Conservation (phyloP, 2,329 filamentous ascomycete species). For the Tolypocladium tundrense region DNA sequence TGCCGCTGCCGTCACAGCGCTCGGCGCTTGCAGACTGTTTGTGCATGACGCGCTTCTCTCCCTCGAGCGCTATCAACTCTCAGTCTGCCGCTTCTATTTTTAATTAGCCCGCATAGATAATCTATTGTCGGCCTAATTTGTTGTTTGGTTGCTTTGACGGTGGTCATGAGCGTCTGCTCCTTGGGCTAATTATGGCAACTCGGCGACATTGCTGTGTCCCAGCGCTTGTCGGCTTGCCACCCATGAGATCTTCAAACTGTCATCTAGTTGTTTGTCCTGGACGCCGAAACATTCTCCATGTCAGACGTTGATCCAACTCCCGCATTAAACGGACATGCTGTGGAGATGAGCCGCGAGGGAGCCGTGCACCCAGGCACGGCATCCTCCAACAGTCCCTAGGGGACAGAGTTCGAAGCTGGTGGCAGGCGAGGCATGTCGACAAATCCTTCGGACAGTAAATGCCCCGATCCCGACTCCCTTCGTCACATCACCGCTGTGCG, state of each 20-base stretch:
- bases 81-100: constrained; percentile 19
- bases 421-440: not conserved
- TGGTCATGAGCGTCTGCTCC: not conserved
- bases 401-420: not conserved
- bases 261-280: not conserved
- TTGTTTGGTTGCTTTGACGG: not conserved
- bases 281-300: not conserved
- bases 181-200: not conserved
- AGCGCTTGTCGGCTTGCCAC: not conserved
- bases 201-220: not conserved
- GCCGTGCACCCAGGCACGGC: not conserved
- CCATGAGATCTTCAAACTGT: not conserved
- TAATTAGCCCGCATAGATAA: constrained; percentile 18
- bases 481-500: not conserved
- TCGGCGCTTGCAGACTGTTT: not conserved
- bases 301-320: not conserved
- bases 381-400: not conserved
- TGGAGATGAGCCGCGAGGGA: not conserved
- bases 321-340: not conserved
- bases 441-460: not conserved
- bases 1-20: not conserved
- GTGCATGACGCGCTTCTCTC: not conserved
- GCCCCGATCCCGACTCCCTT: not conserved
- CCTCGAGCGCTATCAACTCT: not conserved
- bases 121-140: constrained; percentile 6